phyloP scores from a whole-genome alignment of 1,284 basidiomycete genomes.

The Ceratobasidium sp. region DNA sequence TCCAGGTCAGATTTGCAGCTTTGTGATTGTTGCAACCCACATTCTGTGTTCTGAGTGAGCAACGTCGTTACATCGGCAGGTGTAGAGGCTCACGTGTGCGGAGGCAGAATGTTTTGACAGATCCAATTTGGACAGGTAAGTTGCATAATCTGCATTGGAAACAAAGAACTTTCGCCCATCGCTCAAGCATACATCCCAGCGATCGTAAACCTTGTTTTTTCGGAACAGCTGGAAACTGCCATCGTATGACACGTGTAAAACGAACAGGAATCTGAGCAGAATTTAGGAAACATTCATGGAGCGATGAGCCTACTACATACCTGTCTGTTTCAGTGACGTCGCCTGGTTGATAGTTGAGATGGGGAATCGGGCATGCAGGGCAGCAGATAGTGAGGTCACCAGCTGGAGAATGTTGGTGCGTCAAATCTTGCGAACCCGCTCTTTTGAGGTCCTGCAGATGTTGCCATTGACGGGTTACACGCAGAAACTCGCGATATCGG shows the following conservation, averaged over 20 bases:
- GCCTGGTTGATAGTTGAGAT: background rate
- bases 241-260: background rate
- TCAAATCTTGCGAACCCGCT: too few species aligned
- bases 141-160: background rate
- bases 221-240: conserved; percentile 1
- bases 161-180: background rate
- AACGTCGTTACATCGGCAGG: too few species aligned
- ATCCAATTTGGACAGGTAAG: too few species aligned
- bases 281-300: too few species aligned
- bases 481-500: background rate
- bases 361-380: background rate
- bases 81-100: background rate
- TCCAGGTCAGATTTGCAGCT: background rate
- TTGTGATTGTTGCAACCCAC: conserved; percentile 13
- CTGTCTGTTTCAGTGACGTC: background rate
- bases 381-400: too few species aligned
- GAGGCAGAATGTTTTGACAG: background rate
- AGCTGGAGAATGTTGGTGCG: too few species aligned
- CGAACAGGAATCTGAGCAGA: too few species aligned
- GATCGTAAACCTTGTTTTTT: conserved; percentile 5
- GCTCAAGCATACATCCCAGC: background rate
- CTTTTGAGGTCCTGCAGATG: background rate
- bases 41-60: too few species aligned
- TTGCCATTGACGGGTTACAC: background rate
- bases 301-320: too few species aligned